Conservation (phyloP, 176 grass and related monocot genomes). For the Cenchrus fungigraminus region DNA sequence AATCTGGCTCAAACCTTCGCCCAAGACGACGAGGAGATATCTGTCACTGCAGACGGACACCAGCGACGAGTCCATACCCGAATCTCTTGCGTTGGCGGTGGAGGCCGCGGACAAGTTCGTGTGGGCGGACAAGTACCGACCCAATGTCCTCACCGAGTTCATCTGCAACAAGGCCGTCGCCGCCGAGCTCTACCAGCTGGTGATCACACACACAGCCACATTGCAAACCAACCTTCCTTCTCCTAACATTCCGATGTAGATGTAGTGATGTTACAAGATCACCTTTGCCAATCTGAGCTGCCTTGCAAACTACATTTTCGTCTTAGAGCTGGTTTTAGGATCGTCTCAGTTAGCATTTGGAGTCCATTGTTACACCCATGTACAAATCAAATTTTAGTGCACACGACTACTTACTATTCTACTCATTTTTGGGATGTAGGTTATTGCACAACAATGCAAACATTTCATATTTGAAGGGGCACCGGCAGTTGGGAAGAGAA, state of each 20-base stretch:
- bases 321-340: not conserved
- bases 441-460: constrained; percentile 12
- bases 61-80: not conserved
- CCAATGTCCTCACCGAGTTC: constrained; percentile 54
- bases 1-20: constrained; percentile 36
- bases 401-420: not conserved
- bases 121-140: constrained; percentile 68
- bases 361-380: not conserved
- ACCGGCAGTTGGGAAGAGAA: constrained; percentile 57
- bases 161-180: constrained; percentile 61
- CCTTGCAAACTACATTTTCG: not conserved
- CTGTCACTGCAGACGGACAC: constrained; percentile 8
- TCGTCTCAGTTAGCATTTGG: not conserved
- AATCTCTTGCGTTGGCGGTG: not conserved
- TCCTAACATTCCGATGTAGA: not conserved
- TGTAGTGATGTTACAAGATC: not conserved
- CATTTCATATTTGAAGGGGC: constrained; percentile 72
- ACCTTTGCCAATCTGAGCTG: not conserved
- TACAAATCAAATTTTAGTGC: not conserved
- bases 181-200: constrained; percentile 48
- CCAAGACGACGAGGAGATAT: not conserved
- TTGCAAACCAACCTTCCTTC: not conserved
- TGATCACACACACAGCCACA: constrained; percentile 4
- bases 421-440: constrained; percentile 35
- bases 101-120: constrained; percentile 42